A percentile compares a stretch with the other conserved stretches of the same genome.
These are phyloP conservation scores for Colletotrichum sp. DNA, from an alignment of 2,329 filamentous ascomycete species.

Conservation along the genomic window DNA sequence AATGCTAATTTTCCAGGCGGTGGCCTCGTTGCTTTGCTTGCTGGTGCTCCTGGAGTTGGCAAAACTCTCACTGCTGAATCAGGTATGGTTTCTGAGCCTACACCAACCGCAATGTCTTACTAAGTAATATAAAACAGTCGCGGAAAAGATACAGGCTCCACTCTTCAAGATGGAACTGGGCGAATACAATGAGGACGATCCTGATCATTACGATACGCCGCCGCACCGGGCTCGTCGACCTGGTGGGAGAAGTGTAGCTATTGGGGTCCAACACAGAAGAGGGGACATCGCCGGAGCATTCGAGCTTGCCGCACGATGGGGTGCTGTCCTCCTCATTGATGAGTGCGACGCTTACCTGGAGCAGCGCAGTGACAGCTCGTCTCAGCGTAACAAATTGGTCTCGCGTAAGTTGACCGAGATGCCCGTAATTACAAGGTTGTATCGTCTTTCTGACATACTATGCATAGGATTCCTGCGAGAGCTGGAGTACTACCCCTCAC, in stretches of 20 bases:
- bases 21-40: conserved; percentile 38
- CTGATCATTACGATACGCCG: conserved; percentile 23
- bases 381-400: conserved; percentile 12
- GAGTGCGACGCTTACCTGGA: conserved; percentile 88
- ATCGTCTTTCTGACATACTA: neutral
- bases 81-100: neutral
- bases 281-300: conserved; percentile 43
- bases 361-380: conserved; percentile 62
- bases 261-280: neutral
- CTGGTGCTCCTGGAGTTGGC: conserved; percentile 38
- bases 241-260: neutral
- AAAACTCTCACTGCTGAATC: conserved; percentile 46
- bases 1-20: conserved; percentile 13
- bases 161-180: conserved; percentile 56
- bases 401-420: neutral
- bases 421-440: too few relatives aligned
- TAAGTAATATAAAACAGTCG: conserved; percentile 26
- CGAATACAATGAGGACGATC: conserved; percentile 66
- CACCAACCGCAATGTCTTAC: neutral
- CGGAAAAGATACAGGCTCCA: conserved; percentile 40
- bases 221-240: neutral
- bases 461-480: conserved; percentile 70
- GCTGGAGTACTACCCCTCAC: conserved; percentile 91
- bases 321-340: conserved; percentile 83
- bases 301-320: conserved; percentile 64